These are phyloP conservation scores for Monosporascus sp. DNA, from an alignment of 2,329 filamentous ascomycete genomes.

Conservation along the genomic window DNA sequence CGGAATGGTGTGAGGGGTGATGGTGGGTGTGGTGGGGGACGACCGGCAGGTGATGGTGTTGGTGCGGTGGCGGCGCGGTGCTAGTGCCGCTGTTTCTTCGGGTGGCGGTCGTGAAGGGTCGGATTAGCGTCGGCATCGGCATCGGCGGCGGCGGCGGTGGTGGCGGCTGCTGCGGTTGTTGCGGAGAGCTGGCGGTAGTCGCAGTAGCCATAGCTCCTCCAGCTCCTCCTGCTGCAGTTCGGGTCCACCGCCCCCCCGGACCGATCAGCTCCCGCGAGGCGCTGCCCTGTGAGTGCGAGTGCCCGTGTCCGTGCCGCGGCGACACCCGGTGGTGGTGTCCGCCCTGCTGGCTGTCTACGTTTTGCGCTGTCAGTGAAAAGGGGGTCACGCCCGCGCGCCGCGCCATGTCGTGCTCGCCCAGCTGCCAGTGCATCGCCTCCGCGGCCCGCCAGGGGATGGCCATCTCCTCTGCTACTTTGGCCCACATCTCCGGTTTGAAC, in stretches of 20 bases:
- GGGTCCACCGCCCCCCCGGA: slow-evolving; percentile 40
- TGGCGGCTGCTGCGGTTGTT: slow-evolving; percentile 3
- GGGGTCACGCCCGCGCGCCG: slow-evolving; percentile 83
- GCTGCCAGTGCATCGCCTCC: slow-evolving; percentile 97
- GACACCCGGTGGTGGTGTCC: slow-evolving; percentile 26
- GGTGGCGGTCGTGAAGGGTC: slow-evolving; percentile 27
- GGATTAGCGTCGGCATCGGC: slow-evolving; percentile 21
- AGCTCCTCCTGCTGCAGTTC: slow-evolving; percentile 17
- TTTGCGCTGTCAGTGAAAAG: slow-evolving; percentile 63
- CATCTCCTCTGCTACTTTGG: slow-evolving; percentile 92
- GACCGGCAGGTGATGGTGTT: slow-evolving; percentile 23
- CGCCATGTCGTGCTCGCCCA: slow-evolving; percentile 92
- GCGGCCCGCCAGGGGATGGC: slow-evolving; percentile 90
- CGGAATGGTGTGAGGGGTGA: slow-evolving; percentile 20
- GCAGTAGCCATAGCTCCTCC: no score
- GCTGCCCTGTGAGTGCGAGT: slow-evolving; percentile 43
- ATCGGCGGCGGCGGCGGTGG: slow-evolving; percentile 15
- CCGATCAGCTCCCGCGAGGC: slow-evolving; percentile 37
- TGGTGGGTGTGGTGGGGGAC: slow-evolving; percentile 19
- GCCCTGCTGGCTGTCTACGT: slow-evolving; percentile 38
- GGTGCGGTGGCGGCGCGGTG: slow-evolving; percentile 14
- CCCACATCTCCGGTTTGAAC: slow-evolving; percentile 98
- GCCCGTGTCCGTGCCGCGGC: slow-evolving; percentile 30
- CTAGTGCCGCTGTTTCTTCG: slow-evolving; percentile 34
- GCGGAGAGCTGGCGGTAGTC: no score